Evolutionary conservation across 257 asterid genomes (phyloP), one percentile per base, ranked within the genome.

Genomic region (Solanum paucissectum): DNA sequence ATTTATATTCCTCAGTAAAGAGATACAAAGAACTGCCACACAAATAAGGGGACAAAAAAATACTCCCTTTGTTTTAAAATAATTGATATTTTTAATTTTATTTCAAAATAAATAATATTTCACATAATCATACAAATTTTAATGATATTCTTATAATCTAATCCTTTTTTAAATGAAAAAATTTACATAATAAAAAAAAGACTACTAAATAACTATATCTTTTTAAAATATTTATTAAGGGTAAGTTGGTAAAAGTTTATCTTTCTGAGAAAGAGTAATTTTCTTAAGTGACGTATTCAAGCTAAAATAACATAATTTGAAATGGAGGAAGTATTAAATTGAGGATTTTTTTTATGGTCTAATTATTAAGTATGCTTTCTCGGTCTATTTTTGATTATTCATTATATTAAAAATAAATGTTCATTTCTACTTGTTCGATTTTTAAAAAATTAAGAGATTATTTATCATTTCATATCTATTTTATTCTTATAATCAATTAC

Each of bases 341-440:
- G 21, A 38, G 13, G 79, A 14, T 9, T 29, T 69, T 69, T 29
- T 29, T 69, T 69, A 13, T 69, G 76, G 38, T 69, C 18, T 69
- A 69, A 69, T 69, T 8, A 32, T 32, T 29, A 29, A 18, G 23
- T 32, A 60, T 60, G 6, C 27, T 60, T 21, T 60, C 1, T 60
- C 68, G 11, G 1, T 21, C 6, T 21, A 21, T 21, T 58, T 60
- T 60, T 62, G 5, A 21, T 4, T 9, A 1, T 62, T 62, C 1
- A n/a, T 62, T 10, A 62, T n/a, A 10, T 0, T 62, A 23, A 4
- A 62, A 2, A 23, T 62, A 23, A 0, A 62, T 62, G 3, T 62
- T 23, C 0, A 9, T 9, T 62, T 60, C 9, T 58, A 21, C 0
- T 58, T 58, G 66, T 20, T 3, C 0, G 0, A 3, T 7, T 20